Evolutionary conservation across 2,329 filamentous ascomycete genomes (phyloP).

Genomic region (Camptophora hylomeconis): DNA sequence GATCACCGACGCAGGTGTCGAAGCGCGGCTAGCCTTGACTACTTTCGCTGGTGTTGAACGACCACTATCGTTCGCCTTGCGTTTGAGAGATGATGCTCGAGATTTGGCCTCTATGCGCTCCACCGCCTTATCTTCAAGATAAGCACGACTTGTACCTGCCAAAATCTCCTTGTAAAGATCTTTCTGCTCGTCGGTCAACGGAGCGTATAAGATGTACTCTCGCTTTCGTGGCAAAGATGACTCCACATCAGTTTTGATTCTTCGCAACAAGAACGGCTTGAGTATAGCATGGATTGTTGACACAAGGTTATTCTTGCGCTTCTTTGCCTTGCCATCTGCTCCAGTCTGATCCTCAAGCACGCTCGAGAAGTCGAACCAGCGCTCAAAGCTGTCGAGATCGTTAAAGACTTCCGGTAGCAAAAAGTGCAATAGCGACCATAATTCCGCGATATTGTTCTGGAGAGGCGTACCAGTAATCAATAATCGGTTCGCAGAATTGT

Average conservation of each 20-base stretch:
- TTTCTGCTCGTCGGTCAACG: conserved; percentile 78
- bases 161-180: conserved; percentile 81
- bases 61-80: conserved; percentile 37
- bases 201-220: conserved; percentile 90
- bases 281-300: conserved; percentile 86
- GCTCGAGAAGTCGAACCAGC: conserved; percentile 94
- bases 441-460: conserved; percentile 86
- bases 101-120: conserved; percentile 32
- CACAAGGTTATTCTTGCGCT: conserved; percentile 63
- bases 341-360: conserved; percentile 71
- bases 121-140: conserved; percentile 38
- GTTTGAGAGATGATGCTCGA: conserved; percentile 40
- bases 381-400: conserved; percentile 82
- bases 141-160: conserved; percentile 52
- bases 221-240: conserved; percentile 86
- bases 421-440: conserved; percentile 93
- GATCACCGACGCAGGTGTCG: conserved; percentile 52
- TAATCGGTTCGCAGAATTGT: conserved; percentile 78
- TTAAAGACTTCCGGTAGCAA: conserved; percentile 86
- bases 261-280: conserved; percentile 75
- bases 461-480: conserved; percentile 90
- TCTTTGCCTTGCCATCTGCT: conserved; percentile 59
- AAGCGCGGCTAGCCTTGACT: conserved; percentile 58
- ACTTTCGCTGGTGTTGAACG: conserved; percentile 51
- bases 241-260: conserved; percentile 89